Conservation (phyloP, 2,329 filamentous ascomycete genomes). For the Chrysoporthe austroafricana region DNA sequence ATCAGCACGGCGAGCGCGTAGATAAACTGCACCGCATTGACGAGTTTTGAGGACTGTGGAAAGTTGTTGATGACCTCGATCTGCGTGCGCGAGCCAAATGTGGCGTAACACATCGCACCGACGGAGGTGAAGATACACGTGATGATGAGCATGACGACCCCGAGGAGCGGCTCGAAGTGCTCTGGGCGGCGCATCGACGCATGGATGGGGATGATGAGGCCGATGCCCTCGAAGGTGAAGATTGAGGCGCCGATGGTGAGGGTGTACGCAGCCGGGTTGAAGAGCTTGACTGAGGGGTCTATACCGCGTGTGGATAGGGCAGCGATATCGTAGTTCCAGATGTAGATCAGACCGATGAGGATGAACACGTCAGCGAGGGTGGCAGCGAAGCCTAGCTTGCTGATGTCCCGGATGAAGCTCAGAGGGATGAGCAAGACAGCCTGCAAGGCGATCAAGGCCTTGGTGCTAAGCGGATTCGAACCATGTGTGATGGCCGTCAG, state of each 20-base stretch:
- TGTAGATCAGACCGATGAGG: slow-evolving; percentile 70
- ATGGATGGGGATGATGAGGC: slow-evolving; percentile 76
- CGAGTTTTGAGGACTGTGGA: slow-evolving; percentile 70
- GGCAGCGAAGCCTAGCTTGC: slow-evolving; percentile 71
- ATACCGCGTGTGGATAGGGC: slow-evolving; percentile 60
- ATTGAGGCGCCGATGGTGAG: slow-evolving; percentile 74
- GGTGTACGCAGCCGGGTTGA: slow-evolving; percentile 71
- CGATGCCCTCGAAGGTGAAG: slow-evolving; percentile 80
- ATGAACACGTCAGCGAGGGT: slow-evolving; percentile 75
- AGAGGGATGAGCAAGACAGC: slow-evolving; percentile 67
- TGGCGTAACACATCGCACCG: slow-evolving; percentile 74
- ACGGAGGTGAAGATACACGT: slow-evolving; percentile 74
- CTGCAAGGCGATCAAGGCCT: slow-evolving; percentile 67
- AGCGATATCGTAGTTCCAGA: slow-evolving; percentile 71
- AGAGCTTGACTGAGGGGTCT: slow-evolving; percentile 64
- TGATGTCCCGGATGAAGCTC: slow-evolving; percentile 73
- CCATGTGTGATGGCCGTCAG: slow-evolving; percentile 62
- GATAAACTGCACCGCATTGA: slow-evolving; percentile 76
- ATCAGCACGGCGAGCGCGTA: slow-evolving; percentile 76
- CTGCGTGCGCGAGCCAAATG: slow-evolving; percentile 69
- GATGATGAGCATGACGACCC: slow-evolving; percentile 72
- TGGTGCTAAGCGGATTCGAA: slow-evolving; percentile 54
- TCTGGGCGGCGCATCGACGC: slow-evolving; percentile 74
- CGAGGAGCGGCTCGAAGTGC: slow-evolving; percentile 68
- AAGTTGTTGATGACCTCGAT: slow-evolving; percentile 80